Evolutionary conservation across 2,329 filamentous ascomycete genomes (phyloP), one percentile per base, ranked within the genome.

Genomic region (Hymenoscyphus scutula): DNA sequence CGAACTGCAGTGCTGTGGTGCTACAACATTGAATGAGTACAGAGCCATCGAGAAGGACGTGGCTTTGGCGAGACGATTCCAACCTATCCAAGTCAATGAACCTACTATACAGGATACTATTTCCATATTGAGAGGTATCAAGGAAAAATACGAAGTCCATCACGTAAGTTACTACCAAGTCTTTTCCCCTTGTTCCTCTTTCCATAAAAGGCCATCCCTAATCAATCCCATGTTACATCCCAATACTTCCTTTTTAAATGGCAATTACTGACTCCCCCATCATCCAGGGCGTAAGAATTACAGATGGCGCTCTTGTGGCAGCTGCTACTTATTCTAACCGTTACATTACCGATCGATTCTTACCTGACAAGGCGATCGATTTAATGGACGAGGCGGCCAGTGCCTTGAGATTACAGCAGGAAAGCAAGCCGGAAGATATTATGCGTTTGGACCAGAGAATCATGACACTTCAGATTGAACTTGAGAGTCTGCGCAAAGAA

Each of bases 321-420:
- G 94, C 95, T 2, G 93, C 94, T 1, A 90, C 91, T 0, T 90
- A 96, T 73, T 95, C 91, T 66, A 98, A 98, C 72, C 89, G 95
- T 58, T 99, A 98, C 75, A 95, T 99, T 69, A 97, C 93, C 15
- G 94, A 98, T 73, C 89, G 95, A 1, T 98, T 97, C 76, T 80
- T 98, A 0, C 95, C 95, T 0, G 95, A 99, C 77, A 98, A 98
- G 75, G 95, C 95, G 2, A 98, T 99, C 66, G 95, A 98, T 74
- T 77, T 98, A 17, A 95, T 99, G 75, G 95, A 98, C 68, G 95
- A 98, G 77, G 95, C 95, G 10, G 93, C 94, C 1, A 96, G 91
- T 64, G 92, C 92, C 25, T 80, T 98, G 10, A 87, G 96, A 53
- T 78, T 98, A 34, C 94, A 98, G 73, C 95, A 98, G 76, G 95